A percentile compares a stretch with the other conserved stretches of the same genome.
Conservation (phyloP, 1,284 basidiomycete genomes). For the Neonothopanus nambi region DNA sequence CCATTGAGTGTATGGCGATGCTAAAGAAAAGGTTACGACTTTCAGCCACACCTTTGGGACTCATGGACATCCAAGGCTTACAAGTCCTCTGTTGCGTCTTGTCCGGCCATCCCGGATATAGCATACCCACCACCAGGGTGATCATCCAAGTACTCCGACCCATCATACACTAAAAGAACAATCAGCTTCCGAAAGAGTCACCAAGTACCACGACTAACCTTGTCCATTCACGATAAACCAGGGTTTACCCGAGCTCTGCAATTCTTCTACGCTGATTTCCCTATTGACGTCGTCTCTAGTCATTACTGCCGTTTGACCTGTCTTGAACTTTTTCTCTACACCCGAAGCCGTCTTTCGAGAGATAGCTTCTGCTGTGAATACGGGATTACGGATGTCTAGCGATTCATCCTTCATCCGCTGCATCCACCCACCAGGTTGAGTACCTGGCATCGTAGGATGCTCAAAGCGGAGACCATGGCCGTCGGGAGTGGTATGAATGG, state of each 20-base stretch:
- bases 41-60: conserved; percentile 22
- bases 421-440: conserved; percentile 7
- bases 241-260: background rate
- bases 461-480: conserved; percentile 51
- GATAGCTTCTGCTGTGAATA: background rate
- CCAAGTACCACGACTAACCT: no score
- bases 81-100: conserved; percentile 69
- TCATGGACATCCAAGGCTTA: background rate
- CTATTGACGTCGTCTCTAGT: conserved; percentile 1
- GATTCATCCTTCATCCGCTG: conserved; percentile 6
- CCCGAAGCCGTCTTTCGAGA: background rate
- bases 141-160: conserved; percentile 52
- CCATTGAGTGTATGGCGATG: conserved; percentile 10
- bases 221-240: conserved; percentile 4
- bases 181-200: background rate
- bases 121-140: conserved; percentile 69
- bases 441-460: conserved; percentile 49
- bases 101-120: conserved; percentile 58
- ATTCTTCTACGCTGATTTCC: background rate
- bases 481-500: conserved; percentile 35
- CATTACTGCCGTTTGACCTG: background rate
- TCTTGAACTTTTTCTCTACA: background rate
- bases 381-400: background rate
- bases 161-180: conserved; percentile 42
- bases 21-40: conserved; percentile 32